Base-by-base conservation (phyloP, 2,329 filamentous ascomycete species). In the Fusarium neocosmosporiellum region DNA sequence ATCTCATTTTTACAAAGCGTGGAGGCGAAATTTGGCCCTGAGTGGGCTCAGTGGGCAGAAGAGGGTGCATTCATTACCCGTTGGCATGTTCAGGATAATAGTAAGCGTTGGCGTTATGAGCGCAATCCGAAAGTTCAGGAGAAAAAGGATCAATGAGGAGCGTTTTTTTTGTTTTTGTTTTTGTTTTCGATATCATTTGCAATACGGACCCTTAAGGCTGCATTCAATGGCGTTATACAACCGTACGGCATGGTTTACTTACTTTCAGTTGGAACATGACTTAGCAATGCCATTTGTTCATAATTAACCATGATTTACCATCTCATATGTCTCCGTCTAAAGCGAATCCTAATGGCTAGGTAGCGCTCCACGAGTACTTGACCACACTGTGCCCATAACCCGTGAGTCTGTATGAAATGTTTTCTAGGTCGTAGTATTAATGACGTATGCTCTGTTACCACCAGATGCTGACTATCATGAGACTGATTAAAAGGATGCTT, bases 21-120 rank as follows among this genome's bases (percentile, higher is more conserved):
- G 4, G 63, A 78, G 59, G 27, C 48, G 6, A 65, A 74, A 46
- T 8, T 50, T 53, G 37, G 64, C 69, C 0, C 67, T 69, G 18
- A 66, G 57, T 22, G 67, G 67, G 72, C 77, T 37, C 74, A 80
- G 34, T 79, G 75, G 76, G 74, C 75, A 8, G 59, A 62, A 27
- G 39, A 62, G 43, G 59, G 41, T 31, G 59, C 59, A 11, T 62
- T 62, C 20, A 9, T 41, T 6, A 55, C 33, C 11, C 59, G 59
- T 18, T 62, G 59, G 59, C 53, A 55, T 36, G 53, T 55, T 55
- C 53, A 55, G 53, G 53, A 55, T 36, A 55, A 55, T 14, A 36
- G 53, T n/a, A 55, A 55, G 31, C 53, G 53, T 36, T 55, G 53
- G 53, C 53, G 53, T 55, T 55, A 55, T 55, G 31, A 55, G 31